Evolutionary conservation across 768 basidiomycete genomes (phyloP).

Genomic region (Boletellus emodensis): DNA sequence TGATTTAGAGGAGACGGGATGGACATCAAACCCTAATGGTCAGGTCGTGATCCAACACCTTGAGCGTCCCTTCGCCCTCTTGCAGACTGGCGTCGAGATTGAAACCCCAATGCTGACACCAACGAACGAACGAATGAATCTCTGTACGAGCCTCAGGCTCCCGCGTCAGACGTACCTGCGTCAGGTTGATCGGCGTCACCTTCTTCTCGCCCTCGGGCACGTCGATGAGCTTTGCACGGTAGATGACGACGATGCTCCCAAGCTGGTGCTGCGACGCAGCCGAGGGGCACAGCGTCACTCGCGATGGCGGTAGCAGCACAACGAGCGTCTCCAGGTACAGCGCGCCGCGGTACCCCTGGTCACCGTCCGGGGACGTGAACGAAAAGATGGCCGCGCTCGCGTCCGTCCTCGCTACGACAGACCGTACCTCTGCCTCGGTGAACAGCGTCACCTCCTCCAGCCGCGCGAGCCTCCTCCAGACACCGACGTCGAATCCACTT

Average conservation of each 20-base stretch:
- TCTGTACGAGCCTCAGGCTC: background rate
- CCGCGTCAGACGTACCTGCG: slow-evolving; percentile 49
- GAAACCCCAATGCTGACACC: slow-evolving; percentile 72
- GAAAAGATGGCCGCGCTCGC: slow-evolving; percentile 49
- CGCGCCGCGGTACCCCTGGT: slow-evolving; percentile 68
- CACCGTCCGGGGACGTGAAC: slow-evolving; percentile 56
- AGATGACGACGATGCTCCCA: slow-evolving; percentile 65
- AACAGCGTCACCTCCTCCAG: slow-evolving; percentile 48
- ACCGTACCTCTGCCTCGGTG: slow-evolving; percentile 47
- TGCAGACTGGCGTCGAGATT: slow-evolving; percentile 69
- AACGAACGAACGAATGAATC: background rate
- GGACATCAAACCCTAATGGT: slow-evolving; percentile 32
- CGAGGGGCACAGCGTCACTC: slow-evolving; percentile 21
- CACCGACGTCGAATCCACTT: slow-evolving; percentile 54
- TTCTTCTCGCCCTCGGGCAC: slow-evolving; percentile 33
- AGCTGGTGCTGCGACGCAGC: slow-evolving; percentile 41
- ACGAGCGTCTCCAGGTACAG: slow-evolving; percentile 57
- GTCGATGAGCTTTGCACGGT: slow-evolving; percentile 62
- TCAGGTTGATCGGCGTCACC: slow-evolving; percentile 73
- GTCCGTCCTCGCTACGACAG: slow-evolving; percentile 34
- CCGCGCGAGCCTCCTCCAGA: slow-evolving; percentile 46
- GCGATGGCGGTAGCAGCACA: slow-evolving; percentile 39
- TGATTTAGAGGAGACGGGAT: background rate
- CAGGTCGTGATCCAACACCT: slow-evolving; percentile 49
- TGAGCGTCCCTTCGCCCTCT: slow-evolving; percentile 38